Percentiles rank a stretch among this genome's conserved stretches.
Conservation (phyloP, 495 filamentous ascomycete genomes). For the Neurospora terricola region DNA sequence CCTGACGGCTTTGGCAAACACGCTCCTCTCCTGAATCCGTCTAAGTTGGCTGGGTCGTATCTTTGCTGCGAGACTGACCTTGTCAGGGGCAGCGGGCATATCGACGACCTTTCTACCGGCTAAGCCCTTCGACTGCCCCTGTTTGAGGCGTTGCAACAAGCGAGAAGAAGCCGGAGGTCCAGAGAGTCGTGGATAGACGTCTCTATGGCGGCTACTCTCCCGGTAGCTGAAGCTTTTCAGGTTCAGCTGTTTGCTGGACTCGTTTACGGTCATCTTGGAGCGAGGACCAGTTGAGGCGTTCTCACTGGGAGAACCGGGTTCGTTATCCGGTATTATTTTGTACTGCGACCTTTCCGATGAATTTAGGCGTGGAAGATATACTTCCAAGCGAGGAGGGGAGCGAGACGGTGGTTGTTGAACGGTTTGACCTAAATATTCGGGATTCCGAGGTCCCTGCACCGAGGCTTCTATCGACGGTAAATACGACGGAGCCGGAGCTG, state of each 20-base stretch:
- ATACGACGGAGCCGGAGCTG: too few species aligned
- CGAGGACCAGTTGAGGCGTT: neutral
- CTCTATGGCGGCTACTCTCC: rapidly evolving
- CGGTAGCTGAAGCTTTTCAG: neutral
- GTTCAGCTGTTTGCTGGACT: neutral
- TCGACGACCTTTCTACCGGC: too few species aligned
- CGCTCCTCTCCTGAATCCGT: neutral
- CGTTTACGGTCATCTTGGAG: neutral
- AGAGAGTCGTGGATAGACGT: neutral
- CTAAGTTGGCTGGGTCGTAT: neutral
- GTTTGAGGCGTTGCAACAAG: neutral
- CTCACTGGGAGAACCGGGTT: neutral
- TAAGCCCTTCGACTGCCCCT: neutral
- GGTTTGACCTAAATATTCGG: too few species aligned
- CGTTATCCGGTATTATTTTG: neutral
- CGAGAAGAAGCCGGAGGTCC: neutral
- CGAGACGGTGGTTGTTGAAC: neutral
- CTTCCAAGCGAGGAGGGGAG: neutral
- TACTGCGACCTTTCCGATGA: neutral
- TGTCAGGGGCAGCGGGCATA: too few species aligned
- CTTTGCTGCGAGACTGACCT: too few species aligned
- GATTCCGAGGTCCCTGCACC: too few species aligned
- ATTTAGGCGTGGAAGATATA: neutral
- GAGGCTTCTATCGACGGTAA: too few species aligned
- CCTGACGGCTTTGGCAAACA: neutral